Evolutionary conservation across 371 early-diverging fungal genomes (phyloP), one percentile per base, ranked within the genome.

Genomic region (Apophysomyces ossiformis): DNA sequence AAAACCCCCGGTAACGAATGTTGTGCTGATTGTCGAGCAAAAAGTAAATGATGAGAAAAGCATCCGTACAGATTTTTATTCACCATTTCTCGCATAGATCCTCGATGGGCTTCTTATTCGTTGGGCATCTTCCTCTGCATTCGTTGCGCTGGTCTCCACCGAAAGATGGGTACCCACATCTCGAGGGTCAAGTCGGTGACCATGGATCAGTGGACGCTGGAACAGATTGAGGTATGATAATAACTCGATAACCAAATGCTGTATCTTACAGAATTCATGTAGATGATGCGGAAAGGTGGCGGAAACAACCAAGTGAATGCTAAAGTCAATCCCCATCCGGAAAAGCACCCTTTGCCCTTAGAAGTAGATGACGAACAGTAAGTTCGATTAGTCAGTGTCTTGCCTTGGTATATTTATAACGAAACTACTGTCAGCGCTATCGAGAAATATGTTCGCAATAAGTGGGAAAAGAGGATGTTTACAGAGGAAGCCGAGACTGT

Each of bases 21-120:
- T 13, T 95, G 95, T 70, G 94, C 93, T 44, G 95, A 94, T 73
- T 95, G 95, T 73, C 82, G 86, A 35, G 79, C 89, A 16, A 84
- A 83, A 67, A 91, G 93, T 91, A 85, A 73, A 76, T 6, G 11
- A 46, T 26, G 41, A 50, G 8, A 26, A 26, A 26, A 21, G 16
- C 60, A 44, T 57, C 47, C 26, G 12, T 37, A 26, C 3, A 58
- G 8, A 43, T 1, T n/a, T 36, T 70, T 21, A 58, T 58, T 37
- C 16, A 35, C 13, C 4, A 21, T 50, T 13, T 37, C 60, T 12
- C 35, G 37, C 37, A 26, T 85, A 96, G 97, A 93, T 65, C 96
- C 99, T 45, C 94, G 96, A 39, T 97, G 97, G 97, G 95, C 96
- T 9, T 95, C 95, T 4, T 92, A 90, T 87, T 95, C 95, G 67